Base-by-base conservation (phyloP, 768 basidiomycete genomes). In the Rickenella mellea region DNA sequence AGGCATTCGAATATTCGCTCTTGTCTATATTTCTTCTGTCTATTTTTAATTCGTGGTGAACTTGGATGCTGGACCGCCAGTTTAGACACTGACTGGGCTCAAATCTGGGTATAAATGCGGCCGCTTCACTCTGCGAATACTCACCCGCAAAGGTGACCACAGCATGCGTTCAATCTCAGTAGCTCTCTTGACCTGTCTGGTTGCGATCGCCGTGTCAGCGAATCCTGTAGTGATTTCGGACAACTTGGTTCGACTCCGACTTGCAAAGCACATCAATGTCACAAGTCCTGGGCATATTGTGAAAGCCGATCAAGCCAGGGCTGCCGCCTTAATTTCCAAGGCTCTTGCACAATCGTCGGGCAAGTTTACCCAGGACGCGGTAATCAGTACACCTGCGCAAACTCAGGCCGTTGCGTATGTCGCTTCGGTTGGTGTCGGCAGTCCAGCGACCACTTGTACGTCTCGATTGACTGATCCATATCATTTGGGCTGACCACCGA, bases 251-350 rank as follows among this genome's bases (percentile, higher is more conserved):
- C 68, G 67, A 4, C 55, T 82, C 19, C 64, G 73, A n/a, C 55
- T 83, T 33, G 69, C 76, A n/a, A 70, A 71, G 53, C 63, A 65
- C 42, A 50, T 78, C 53, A 78, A 79, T 58, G 46, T 65, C 47
- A 73, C 64, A 11, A 71, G 73, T 48, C 49, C 68, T 10, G 58
- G 60, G 46, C 73, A 73, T 43, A 57, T 83, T 33, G 42, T 79
- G 19, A 55, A 63, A 32, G 66, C 64, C 43, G 80, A 81, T 52
- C 66, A 70, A 45, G 61, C 65, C 26, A 70, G 79, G 47, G 72
- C 70, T 14, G 53, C 62, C 46, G 58, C 61, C 22, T 48, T 82
- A 39, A 63, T 56, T 22, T 65, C 62, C 8, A 55, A 60, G 26
- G 39, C 24, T 14, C 17, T 40, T 20, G 65, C 67, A 11, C 64